Evolutionary conservation across 768 basidiomycete genomes (phyloP).

Genomic region (Panellus pusillus): DNA sequence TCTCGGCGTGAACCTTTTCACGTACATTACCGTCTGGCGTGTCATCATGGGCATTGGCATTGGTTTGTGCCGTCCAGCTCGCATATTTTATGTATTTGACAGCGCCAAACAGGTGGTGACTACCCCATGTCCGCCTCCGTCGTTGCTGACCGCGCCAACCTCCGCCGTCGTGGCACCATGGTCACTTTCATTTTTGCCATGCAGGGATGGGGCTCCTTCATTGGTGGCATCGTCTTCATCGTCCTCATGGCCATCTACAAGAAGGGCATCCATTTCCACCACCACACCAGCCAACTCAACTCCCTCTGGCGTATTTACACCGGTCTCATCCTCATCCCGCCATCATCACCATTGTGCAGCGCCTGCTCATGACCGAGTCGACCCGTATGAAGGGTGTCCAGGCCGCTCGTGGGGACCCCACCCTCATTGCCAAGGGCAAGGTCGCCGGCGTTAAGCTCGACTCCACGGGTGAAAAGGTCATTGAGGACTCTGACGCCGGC

Average conservation of each 20-base stretch:
- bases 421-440: too few relatives aligned
- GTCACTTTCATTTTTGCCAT: constrained; percentile 74
- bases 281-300: constrained; percentile 64
- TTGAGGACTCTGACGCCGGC: background rate
- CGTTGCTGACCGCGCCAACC: constrained; percentile 62
- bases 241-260: constrained; percentile 66
- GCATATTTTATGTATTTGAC: background rate
- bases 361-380: constrained; percentile 71
- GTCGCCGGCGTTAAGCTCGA: too few relatives aligned
- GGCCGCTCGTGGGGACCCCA: too few relatives aligned
- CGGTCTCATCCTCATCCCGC: constrained; percentile 74
- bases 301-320: constrained; percentile 72
- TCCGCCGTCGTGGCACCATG: constrained; percentile 69
- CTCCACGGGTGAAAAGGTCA: constrained; percentile 9
- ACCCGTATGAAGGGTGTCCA: constrained; percentile 32
- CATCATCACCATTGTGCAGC: constrained; percentile 72
- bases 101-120: constrained; percentile 33
- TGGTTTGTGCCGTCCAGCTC: constrained; percentile 32
- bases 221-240: constrained; percentile 62
- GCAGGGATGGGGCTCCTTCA: constrained; percentile 75
- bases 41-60: constrained; percentile 77
- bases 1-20: constrained; percentile 45
- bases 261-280: constrained; percentile 57
- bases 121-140: constrained; percentile 77
- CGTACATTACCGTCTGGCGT: constrained; percentile 67